These are phyloP conservation scores for Taphrina sp. DNA, from an alignment of 1,139 yeast species.

Conservation along the genomic window DNA sequence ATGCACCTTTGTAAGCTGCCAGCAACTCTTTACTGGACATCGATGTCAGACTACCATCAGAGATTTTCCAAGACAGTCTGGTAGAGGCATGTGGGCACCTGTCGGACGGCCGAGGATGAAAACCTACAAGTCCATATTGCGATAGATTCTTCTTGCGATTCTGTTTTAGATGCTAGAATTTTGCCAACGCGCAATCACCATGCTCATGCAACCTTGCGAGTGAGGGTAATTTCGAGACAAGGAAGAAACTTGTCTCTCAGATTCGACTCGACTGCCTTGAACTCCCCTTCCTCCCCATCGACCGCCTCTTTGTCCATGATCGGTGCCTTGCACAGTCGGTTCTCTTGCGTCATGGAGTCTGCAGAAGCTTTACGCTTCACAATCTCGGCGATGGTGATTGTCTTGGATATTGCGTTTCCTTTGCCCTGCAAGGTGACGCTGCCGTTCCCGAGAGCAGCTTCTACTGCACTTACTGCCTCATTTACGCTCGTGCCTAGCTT, in stretches of 20 bases:
- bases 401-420: slow-evolving; percentile 15
- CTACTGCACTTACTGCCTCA: slow-evolving; percentile 3
- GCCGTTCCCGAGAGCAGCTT: background rate
- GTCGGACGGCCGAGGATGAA: no score
- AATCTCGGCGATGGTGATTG: slow-evolving; percentile 26
- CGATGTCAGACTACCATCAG: no score
- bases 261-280: background rate
- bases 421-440: slow-evolving; percentile 3
- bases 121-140: no score
- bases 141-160: no score
- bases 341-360: background rate
- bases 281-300: slow-evolving; percentile 15
- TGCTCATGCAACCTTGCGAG: no score
- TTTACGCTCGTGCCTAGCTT: slow-evolving; percentile 14
- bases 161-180: no score
- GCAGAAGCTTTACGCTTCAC: slow-evolving; percentile 9
- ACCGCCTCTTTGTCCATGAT: background rate
- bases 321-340: slow-evolving; percentile 5
- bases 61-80: no score
- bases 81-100: no score
- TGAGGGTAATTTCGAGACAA: slow-evolving; percentile 15
- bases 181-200: no score
- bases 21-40: no score
- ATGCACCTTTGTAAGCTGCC: no score
- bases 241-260: background rate